phyloP scores from a whole-genome alignment of 192 early-diverging fungal genomes.

The Geranomyces michiganensis region DNA sequence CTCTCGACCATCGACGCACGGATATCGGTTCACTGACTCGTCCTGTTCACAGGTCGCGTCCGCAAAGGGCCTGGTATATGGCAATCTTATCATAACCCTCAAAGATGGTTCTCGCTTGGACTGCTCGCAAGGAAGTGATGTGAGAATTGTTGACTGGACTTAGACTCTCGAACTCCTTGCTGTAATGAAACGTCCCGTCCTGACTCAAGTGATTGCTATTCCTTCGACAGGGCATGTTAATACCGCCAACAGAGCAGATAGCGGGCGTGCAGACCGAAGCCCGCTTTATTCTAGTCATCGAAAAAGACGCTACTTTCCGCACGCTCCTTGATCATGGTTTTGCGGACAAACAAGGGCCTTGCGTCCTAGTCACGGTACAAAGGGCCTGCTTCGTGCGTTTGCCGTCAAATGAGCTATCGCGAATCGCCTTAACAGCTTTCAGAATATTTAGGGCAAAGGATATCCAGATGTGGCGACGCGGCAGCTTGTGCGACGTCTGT shows the following conservation, averaged over 20 bases:
- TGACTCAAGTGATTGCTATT: too few relatives aligned
- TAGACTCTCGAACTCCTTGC: too few relatives aligned
- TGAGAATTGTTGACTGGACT: too few relatives aligned
- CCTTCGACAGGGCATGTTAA: constrained; percentile 25
- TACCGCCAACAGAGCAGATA: constrained; percentile 26
- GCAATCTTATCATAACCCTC: constrained; percentile 23
- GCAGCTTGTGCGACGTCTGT: constrained; percentile 29
- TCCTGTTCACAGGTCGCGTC: constrained; percentile 29
- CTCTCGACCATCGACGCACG: too few relatives aligned
- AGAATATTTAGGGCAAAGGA: constrained; percentile 37
- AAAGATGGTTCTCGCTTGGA: constrained; percentile 22
- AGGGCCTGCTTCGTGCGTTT: background rate
- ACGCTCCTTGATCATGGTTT: constrained; percentile 17
- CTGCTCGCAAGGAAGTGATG: constrained; percentile 9
- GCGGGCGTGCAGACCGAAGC: constrained; percentile 22
- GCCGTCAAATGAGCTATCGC: constrained; percentile 12
- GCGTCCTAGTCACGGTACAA: background rate
- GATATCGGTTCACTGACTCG: background rate
- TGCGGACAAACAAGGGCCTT: too few relatives aligned
- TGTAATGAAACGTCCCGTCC: too few relatives aligned
- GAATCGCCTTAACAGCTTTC: too few relatives aligned
- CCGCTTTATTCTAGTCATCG: constrained; percentile 40
- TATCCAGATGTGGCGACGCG: constrained; percentile 47
- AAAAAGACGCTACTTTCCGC: constrained; percentile 46
- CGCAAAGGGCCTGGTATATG: constrained; percentile 39